Evolutionary conservation across 1,284 basidiomycete species (phyloP), one percentile per base, ranked within the genome.

Genomic region (Pseudozyma tsukubaensis): DNA sequence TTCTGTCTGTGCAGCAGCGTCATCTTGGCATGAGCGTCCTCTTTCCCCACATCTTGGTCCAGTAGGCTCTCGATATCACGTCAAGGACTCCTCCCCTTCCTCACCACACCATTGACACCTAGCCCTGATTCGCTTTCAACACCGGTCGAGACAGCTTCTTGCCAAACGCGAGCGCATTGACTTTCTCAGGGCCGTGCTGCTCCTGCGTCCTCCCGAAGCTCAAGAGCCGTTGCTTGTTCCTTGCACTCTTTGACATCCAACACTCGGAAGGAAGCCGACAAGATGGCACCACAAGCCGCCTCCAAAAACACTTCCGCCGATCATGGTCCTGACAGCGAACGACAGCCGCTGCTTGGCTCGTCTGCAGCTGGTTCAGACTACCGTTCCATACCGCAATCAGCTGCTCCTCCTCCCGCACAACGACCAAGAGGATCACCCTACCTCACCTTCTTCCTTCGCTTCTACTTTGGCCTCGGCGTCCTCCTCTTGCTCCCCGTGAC

Each of bases 401-500:
- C 56, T 19, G 47, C 40, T 34, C 52, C 59, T 35, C 42, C 59
- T 14, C 39, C 54, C 16, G 53, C 47, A 32, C 47, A 43, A 4
- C 55, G 59, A 24, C 13, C 59, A 44, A 58, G 50, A 18, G 49
- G 42, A 7, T 75, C 72, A 8, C 72, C 74, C 5, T 70, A 72
- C 37, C 54, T 76, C 47, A 59, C 67, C 18, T 54, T 67, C 14
- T 59, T 65, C 24, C 54, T 76, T 0, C 72, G 67, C 43, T 52
- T 69, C 51, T 64, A 70, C 59, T 76, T 78, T 50, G 43, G 53
- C 12, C 14, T 65, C 18, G 72, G 73, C 32, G 57, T 64, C 44
- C 36, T 78, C 1, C 66, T 78, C 16, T 49, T 75, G 50, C 62
- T 75, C 1, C 65, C 56, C 34, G 64, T 64, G 43, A 64, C 63